Base-by-base conservation (phyloP, 106 monocot genomes). In the Dendrobium nobile region DNA sequence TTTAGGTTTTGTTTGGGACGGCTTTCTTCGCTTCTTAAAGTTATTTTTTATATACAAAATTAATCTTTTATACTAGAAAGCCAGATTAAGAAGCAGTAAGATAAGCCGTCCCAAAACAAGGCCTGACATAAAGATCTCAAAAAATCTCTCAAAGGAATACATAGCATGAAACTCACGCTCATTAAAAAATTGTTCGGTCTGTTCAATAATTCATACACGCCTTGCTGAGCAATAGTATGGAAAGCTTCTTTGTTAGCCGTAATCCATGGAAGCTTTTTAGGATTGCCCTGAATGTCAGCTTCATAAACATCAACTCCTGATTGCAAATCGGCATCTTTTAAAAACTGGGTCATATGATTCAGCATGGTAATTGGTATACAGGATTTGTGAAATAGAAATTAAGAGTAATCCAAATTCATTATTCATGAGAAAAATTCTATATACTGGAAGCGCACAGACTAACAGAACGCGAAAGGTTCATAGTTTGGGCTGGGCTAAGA, bases 281-380 rank as follows among this genome's bases (percentile, higher is more conserved):
- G 65, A 93, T 83, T n/a, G 89, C 89, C 75, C 91, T 89, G 51
- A n/a, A 87, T 75, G 73, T 91, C 82, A 80, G 91, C 91, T 87
- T 95, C 91, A 87, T 95, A 99, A 28, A 95, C 98, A 58, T 95
- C 93, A 59, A 93, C 90, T 78, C 96, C 96, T 55, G 95, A 99
- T n/a, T 67, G 95, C 84, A 82, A 99, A 87, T 47, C n/a, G n/a
- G 98, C 98, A 87, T 99, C 90, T 65, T 85, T 93, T 54, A 99
- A 90, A 67, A 91, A 93, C 98, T 99, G 89, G 19, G 84, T 44
- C 44, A 73, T 33, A 72, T 72, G 31, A 72, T 40, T 41, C 72
- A 9, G 15, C 54, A 54, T 54, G 2, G 10, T 54, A 2, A 54
- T 17, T 9, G 3, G 26, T 65, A 65, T 24, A 24, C 65, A 4